Base-by-base conservation (phyloP, 768 basidiomycete genomes). In the Coprinopsis strossmayeri region DNA sequence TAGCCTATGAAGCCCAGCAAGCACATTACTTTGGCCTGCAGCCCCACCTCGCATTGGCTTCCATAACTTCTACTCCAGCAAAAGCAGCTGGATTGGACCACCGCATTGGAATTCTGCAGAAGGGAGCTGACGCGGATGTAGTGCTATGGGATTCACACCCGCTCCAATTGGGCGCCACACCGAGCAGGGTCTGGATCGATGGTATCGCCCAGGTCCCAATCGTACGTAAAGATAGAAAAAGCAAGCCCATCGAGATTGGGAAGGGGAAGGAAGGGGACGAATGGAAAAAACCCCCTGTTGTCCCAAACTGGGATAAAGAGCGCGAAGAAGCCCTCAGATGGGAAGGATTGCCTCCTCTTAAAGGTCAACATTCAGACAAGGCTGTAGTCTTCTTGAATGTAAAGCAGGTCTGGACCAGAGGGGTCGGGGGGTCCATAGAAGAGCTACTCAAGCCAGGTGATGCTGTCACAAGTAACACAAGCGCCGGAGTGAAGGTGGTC, bases 61-160 rank as follows among this genome's bases (percentile, higher is more conserved):
- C 84, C 3, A 75, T 89, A 37, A 89, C 84, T 2, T 77, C 81
- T 7, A 73, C 74, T 15, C 80, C 87, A 13, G 87, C 87, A 1
- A 63, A 65, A 3, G 77, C 78, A 11, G 71, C 79, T 26, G 89
- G 88, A n/a, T 69, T 89, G 25, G 75, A 74, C n/a, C 85, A 91
- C 59, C 78, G 87, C 18, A 72, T 91, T 23, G 89, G 89, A 15
- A 69, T 72, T 43, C 57, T 91, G 13, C 62, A 69, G 42, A 70
- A 72, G 58, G 80, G 81, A n/a, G 60, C 69, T n/a, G 77, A 78
- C 51, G 76, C 76, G 41, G 84, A 91, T 58, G 60, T 88, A n/a
- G 84, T 89, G 5, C 62, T 90, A 30, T 85, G 82, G 83, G 80
- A 84, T 57, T 79, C 78, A 2, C 84, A 89, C 64, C 90, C 90